A percentile compares a stretch with the other conserved stretches of the same genome.
These are phyloP conservation scores for Knoxia roxburghii DNA, from an alignment of 257 asterid genomes.

Conservation along the genomic window DNA sequence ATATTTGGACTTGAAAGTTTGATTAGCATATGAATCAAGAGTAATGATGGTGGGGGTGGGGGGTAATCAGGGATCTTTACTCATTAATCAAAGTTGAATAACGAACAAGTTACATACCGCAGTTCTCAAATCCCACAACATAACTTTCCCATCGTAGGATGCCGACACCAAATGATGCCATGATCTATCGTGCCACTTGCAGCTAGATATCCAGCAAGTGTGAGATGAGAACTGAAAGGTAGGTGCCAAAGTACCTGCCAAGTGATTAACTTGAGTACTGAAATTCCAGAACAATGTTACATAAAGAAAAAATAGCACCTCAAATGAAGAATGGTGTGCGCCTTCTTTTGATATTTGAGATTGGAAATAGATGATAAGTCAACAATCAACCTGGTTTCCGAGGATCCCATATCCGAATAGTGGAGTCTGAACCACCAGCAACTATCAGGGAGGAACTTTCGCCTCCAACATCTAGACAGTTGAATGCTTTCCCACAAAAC, in stretches of 20 bases:
- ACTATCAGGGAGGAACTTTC: constrained; percentile 87
- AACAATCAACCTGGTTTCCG: constrained; percentile 74
- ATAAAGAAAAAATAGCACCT: neutral
- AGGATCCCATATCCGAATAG: constrained; percentile 97
- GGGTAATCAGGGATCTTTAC: too few relatives aligned
- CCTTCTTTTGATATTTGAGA: neutral
- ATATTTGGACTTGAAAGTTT: neutral
- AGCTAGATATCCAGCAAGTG: constrained; percentile 87
- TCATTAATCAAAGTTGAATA: neutral
- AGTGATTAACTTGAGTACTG: constrained; percentile 8
- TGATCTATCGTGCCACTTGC: constrained; percentile 91
- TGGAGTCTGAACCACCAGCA: constrained; percentile 79
- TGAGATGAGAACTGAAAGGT: constrained; percentile 77
- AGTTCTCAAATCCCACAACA: constrained; percentile 95
- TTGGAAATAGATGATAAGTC: constrained; percentile 9
- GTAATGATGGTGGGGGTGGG: too few relatives aligned
- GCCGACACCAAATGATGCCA: constrained; percentile 87
- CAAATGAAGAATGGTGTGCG: neutral
- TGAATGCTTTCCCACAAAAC: constrained; percentile 74
- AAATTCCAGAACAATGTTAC: neutral
- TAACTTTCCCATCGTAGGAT: constrained; percentile 95
- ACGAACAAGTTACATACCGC: constrained; percentile 46
- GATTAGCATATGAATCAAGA: neutral
- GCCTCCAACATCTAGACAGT: constrained; percentile 91
- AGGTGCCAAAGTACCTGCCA: constrained; percentile 71